Base-by-base conservation (phyloP, 257 asterid species). In the Solanum sitiens region DNA sequence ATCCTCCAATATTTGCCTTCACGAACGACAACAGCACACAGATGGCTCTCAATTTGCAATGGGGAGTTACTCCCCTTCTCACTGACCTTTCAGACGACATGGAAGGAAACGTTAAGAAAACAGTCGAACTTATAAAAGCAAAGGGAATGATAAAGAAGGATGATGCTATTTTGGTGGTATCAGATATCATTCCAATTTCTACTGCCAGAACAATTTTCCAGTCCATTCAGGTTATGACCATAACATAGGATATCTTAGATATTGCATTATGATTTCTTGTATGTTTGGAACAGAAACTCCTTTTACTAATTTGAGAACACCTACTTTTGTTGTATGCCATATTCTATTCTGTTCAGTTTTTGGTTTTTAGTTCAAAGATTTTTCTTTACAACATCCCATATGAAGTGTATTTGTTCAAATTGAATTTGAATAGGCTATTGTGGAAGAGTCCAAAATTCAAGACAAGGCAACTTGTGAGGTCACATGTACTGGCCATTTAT, bases 1-100 rank as follows among this genome's bases (percentile, higher is more conserved):
- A 94, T 85, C 91, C 98, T 56, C 98, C 98, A 2, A 92, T 95
- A 87, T 95, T 96, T 82, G 98, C 96, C 0, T 95, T 96, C 91
- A 96, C 98, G 16, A 90, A 91, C 50, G 91, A 94, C 87, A 87
- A 87, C 89, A 91, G 93, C 91, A 94, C 97, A 2, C 86, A 95
- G 83, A 94, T 94, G 98, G 94, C 94, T 23, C 95, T 95, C 33
- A 94, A 89, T 88, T 59, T 94, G 89, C 96, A 91, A 70, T 95
- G 98, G 98, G 98, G 98, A 37, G 96, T 95, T 4, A 94, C 94
- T 39, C 94, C 98, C 0, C 86, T 95, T 3, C 93, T 93, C 25
- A 85, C 87, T 37, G 95, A 95, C 87, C 93, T 96, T 25, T 93
- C 95, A 13, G 98, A 96, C 83, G 98, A 96, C 86, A 93, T 91